Evolutionary conservation across 257 asterid genomes (phyloP).

Genomic region (Gentiana macrophylla): DNA sequence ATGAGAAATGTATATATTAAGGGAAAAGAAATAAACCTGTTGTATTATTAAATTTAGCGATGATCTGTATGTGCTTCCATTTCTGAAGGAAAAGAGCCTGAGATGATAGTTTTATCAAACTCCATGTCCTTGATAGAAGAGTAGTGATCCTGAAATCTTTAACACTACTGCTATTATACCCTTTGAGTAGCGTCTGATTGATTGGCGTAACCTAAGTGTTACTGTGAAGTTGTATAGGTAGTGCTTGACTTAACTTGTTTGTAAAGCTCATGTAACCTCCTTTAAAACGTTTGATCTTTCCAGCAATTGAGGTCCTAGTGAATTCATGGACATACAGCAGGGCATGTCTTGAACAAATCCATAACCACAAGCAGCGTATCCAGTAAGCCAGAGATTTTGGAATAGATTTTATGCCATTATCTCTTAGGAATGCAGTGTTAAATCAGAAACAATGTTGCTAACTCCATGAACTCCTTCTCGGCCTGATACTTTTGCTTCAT

Average conservation of each 20-base stretch:
- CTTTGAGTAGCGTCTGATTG: slow-evolving; percentile 28
- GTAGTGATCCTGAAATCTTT: slow-evolving; percentile 18
- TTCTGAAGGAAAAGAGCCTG: slow-evolving; percentile 58
- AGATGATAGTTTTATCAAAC: slow-evolving; percentile 56
- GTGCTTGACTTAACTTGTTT: slow-evolving; percentile 33
- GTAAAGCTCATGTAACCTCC: slow-evolving; percentile 67
- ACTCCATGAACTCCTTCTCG: slow-evolving; percentile 51
- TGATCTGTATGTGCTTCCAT: slow-evolving; percentile 40
- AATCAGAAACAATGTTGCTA: slow-evolving; percentile 46
- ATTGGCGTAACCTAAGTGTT: slow-evolving; percentile 40
- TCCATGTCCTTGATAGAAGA: slow-evolving; percentile 21
- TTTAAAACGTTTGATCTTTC: slow-evolving; percentile 52
- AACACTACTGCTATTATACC: slow-evolving; percentile 21
- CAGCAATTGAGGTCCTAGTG: slow-evolving; percentile 65
- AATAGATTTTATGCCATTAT: slow-evolving; percentile 37
- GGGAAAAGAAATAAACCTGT: slow-evolving; percentile 15
- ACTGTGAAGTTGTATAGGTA: slow-evolving; percentile 39
- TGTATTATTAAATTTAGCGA: slow-evolving; percentile 16
- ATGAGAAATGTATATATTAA: too few species aligned
- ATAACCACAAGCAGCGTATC: slow-evolving; percentile 73
- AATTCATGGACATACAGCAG: slow-evolving; percentile 60
- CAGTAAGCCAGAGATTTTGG: slow-evolving; percentile 64
- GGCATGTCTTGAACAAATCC: slow-evolving; percentile 74
- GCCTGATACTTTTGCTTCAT: slow-evolving; percentile 51
- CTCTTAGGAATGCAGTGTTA: slow-evolving; percentile 41